phyloP scores from a whole-genome alignment of 306 rosid genomes.

The Lathyrus tuberosus region DNA sequence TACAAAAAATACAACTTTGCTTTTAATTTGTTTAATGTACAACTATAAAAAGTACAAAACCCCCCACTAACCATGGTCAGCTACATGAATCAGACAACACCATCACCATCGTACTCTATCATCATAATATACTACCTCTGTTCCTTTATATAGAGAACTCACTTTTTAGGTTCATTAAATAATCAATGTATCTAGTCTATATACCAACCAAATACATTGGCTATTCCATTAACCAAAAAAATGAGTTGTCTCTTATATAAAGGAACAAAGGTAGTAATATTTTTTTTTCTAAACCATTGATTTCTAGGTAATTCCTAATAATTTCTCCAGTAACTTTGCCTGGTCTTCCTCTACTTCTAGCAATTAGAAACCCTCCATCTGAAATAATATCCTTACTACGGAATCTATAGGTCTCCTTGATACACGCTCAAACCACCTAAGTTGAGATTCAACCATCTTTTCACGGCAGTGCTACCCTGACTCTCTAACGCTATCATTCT shows the following conservation, averaged over 20 bases:
- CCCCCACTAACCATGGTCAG: not conserved
- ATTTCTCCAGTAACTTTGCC: not conserved
- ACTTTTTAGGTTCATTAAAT: no score
- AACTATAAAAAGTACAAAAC: not conserved
- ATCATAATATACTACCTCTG: no score
- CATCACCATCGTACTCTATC: no score
- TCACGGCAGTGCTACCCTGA: no score
- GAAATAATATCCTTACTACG: not conserved
- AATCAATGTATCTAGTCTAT: no score
- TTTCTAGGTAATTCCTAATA: not conserved
- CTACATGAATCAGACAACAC: not conserved
- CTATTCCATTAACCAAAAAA: no score
- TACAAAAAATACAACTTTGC: no score
- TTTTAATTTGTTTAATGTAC: no score
- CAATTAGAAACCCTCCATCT: not conserved
- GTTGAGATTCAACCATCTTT: not conserved
- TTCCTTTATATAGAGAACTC: no score
- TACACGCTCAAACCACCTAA: not conserved
- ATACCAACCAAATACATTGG: no score
- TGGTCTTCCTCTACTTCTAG: not conserved
- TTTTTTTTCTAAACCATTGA: not conserved
- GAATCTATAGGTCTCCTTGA: not conserved
- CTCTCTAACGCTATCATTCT: not conserved
- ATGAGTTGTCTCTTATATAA: no score
- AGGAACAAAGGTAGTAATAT: no score